Evolutionary conservation across 2,329 filamentous ascomycete genomes (phyloP), one percentile per base, ranked within the genome.

Genomic region (Neurospora sp.): DNA sequence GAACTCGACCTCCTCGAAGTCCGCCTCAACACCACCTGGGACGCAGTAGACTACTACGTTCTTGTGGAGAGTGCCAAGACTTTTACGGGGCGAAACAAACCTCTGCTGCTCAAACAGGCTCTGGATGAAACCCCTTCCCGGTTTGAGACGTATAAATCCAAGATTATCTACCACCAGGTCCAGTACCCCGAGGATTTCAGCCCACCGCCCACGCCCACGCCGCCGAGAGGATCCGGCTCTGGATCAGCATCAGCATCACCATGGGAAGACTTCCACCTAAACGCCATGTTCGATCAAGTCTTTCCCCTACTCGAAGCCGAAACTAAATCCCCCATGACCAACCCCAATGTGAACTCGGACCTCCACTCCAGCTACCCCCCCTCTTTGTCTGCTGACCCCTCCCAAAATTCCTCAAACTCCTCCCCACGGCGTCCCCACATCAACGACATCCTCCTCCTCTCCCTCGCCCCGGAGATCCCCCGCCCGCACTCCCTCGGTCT

Each of bases 1-100:
- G 89, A 90, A 78, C 81, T 90, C 13, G 88, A 90, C 78, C 89
- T 87, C 83, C 82, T 91, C 58, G 88, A 91, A 77, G 86, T 91
- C 67, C 85, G 87, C 11, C 80, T 91, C 3, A 82, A 87, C 74
- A 85, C 85, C 2, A 82, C 89, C 17, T 84, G 85, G 70, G 78
- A 84, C 46, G 79, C 84, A 58, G 87, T 90, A 71, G 88, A 91
- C 79, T 89, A 89, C 78, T 91, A 89, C 74, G 81, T 91, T 74
- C 83, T 91, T 40, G 83, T 90, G 68, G 89, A 91, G 79, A 84
- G 85, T 0, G 77, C 80, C 19, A 83, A 80, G 67, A 89, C 87
- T 1, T 90, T 90, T 73, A 88, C 87, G 17, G 84, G 84, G 42
- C 79, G 79, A 1, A 78, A 81, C 9, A 90, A 90, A 78, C 82